Base-by-base conservation (phyloP, 768 basidiomycete species). In the Hysterangium stoloniferum region DNA sequence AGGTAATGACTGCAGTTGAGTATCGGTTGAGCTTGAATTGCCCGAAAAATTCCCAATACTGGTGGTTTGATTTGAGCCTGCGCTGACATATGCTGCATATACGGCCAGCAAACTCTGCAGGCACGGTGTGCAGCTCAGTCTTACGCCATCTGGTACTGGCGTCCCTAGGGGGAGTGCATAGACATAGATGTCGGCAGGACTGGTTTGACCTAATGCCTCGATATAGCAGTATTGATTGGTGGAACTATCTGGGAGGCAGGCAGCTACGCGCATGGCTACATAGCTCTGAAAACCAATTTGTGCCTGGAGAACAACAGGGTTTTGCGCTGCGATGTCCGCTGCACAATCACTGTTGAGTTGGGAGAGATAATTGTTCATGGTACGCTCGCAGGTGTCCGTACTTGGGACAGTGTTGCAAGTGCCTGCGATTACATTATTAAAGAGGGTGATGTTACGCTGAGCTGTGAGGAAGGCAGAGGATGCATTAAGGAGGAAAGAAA, bases 401-500 rank as follows among this genome's bases (percentile, higher is more conserved):
- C 62, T 59, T 1, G 64, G 59, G 13, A 61, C 65, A 5, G 86
- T 85, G 57, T 88, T 82, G 64, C 90, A 93, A 0, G 84, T 87
- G 2, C 85, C 86, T 82, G 86, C 87, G 6, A 91, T 60, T 44
- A 88, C 69, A 7, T 69, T 64, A 58, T 90, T 91, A 59, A 88
- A 70, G 31, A 73, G 61, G 1, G 78, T 75, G 34, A 78, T 60
- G 64, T 86, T 80, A 2, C 64, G 60, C 65, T 85, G 83, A 31
- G 82, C 80, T 85, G 70, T 43, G 44, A 75, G 64, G 58, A 86
- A 86, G 11, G 62, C 68, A 17, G 62, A 52, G 4, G 86, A 86
- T 9, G 65, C 71, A 55, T 72, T 68, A 17, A 78, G 62, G 35
- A 91, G 73, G 29, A 90, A 57, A 2, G 84, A 84, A 63, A 91